A percentile compares a stretch with the other conserved stretches of the same genome.
Conservation (phyloP, 1,284 basidiomycete genomes). For the Cryptococcus sp. region DNA sequence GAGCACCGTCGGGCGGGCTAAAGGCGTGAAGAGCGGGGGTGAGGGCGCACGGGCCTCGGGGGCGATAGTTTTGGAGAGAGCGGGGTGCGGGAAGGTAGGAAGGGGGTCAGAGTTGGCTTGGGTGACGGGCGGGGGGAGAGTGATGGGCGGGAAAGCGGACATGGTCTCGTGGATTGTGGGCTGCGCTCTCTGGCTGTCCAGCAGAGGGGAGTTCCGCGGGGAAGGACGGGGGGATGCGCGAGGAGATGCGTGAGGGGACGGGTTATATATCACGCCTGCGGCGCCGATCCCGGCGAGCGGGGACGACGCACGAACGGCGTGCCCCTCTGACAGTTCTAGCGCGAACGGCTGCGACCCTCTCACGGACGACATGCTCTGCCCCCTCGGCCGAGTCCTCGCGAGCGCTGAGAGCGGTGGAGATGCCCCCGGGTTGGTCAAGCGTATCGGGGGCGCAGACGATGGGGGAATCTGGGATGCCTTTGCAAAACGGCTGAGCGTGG, state of each 20-base stretch:
- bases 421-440: conserved; percentile 4
- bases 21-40: conserved; percentile 21
- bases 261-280: neutral
- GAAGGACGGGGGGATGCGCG: neutral
- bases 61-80: neutral
- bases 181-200: neutral
- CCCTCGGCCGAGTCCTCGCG: conserved; percentile 14
- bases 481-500: too few species aligned
- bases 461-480: neutral
- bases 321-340: neutral
- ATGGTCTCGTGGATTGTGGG: neutral
- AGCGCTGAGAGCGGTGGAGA: conserved; percentile 11
- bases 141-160: conserved; percentile 13
- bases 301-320: neutral
- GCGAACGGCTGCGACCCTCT: neutral
- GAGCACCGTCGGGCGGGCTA: conserved; percentile 24
- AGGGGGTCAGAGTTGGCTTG: neutral
- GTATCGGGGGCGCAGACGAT: neutral
- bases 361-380: conserved; percentile 12
- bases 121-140: conserved; percentile 21
- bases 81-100: neutral
- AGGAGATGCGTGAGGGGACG: neutral
- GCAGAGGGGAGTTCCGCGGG: neutral
- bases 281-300: neutral
- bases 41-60: conserved; percentile 7